These are phyloP conservation scores for Calonectria honghensis DNA, from an alignment of 2,329 filamentous ascomycete genomes.

Conservation along the genomic window DNA sequence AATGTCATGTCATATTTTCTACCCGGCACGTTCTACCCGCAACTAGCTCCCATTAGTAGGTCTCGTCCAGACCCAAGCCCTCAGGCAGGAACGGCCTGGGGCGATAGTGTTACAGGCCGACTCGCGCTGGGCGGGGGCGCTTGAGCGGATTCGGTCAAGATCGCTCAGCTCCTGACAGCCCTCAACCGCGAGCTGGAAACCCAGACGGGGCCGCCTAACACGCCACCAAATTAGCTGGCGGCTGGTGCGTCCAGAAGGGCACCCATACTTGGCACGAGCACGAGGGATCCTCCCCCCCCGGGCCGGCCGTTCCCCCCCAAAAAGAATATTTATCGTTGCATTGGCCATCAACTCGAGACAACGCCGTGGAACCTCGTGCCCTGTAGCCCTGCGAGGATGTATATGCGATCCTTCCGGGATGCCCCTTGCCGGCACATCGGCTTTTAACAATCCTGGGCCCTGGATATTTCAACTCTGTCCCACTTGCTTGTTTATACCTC, in stretches of 20 bases:
- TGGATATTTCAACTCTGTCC: slow-evolving; percentile 8
- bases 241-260: slow-evolving; percentile 1
- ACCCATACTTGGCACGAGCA: slow-evolving; percentile 8
- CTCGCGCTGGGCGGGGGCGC: slow-evolving; percentile 1
- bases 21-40: neutral
- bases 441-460: slow-evolving; percentile 1
- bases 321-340: neutral
- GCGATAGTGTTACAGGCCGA: slow-evolving; percentile 4
- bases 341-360: neutral
- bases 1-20: neutral
- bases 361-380: neutral
- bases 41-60: neutral
- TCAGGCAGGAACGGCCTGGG: neutral
- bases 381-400: slow-evolving; percentile 14
- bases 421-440: neutral
- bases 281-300: neutral
- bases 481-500: neutral
- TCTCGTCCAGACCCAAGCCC: neutral
- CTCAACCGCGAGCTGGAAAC: neutral
- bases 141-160: slow-evolving; percentile 10
- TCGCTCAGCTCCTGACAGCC: slow-evolving; percentile 17
- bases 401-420: slow-evolving; percentile 3
- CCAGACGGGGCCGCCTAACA: neutral
- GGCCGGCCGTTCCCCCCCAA: too few species aligned
- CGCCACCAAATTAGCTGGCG: slow-evolving; percentile 18